Evolutionary conservation across 257 asterid species (phyloP).

Genomic region (Solanum etuberosum): DNA sequence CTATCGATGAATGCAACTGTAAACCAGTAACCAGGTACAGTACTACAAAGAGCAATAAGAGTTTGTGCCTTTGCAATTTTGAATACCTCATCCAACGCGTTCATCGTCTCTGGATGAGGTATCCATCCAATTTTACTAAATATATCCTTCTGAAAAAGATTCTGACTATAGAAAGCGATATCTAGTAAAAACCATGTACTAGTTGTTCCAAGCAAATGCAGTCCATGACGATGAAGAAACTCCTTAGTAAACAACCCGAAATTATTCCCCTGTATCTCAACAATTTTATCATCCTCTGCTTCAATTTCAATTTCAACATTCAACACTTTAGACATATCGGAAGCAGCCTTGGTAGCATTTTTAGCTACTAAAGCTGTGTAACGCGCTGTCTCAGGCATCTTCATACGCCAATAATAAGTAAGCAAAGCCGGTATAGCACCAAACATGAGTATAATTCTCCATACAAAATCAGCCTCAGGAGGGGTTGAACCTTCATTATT

Average conservation of each 20-base stretch:
- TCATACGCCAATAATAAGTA: slow-evolving; percentile 57
- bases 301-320: slow-evolving; percentile 33
- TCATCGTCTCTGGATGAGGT: slow-evolving; percentile 36
- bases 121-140: slow-evolving; percentile 43
- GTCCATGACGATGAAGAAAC: slow-evolving; percentile 30
- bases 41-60: slow-evolving; percentile 37
- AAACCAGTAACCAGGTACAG: slow-evolving; percentile 57
- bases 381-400: slow-evolving; percentile 61
- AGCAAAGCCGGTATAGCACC: slow-evolving; percentile 47
- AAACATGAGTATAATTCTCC: slow-evolving; percentile 38
- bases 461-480: slow-evolving; percentile 23
- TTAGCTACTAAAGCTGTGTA: slow-evolving; percentile 47
- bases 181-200: slow-evolving; percentile 43
- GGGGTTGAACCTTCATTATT: slow-evolving; percentile 8
- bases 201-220: slow-evolving; percentile 40
- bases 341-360: slow-evolving; percentile 33
- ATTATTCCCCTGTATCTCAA: background rate
- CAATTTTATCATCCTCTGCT: slow-evolving; percentile 3
- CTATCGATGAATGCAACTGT: slow-evolving; percentile 32
- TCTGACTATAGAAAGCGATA: slow-evolving; percentile 43
- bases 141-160: slow-evolving; percentile 39
- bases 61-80: slow-evolving; percentile 37
- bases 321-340: slow-evolving; percentile 43
- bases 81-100: slow-evolving; percentile 36
- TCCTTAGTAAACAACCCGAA: slow-evolving; percentile 28